Evolutionary conservation across 2,329 filamentous ascomycete species (phyloP).

Genomic region (Neonectria coccinea): DNA sequence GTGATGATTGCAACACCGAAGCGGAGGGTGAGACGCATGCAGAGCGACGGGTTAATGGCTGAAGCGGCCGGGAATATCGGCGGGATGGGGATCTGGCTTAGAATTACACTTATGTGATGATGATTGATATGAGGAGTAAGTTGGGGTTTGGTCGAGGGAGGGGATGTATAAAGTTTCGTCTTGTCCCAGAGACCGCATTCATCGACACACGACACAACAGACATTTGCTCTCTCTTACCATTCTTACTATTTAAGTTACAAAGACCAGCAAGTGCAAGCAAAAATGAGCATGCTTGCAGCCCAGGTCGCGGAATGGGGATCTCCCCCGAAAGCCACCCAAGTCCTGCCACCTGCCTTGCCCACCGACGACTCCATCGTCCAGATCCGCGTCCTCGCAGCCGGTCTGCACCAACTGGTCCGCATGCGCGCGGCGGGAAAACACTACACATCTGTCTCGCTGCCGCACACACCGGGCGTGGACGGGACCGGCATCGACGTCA

Average conservation of each 20-base stretch:
- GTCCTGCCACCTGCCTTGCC: constrained; percentile 53
- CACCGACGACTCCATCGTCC: constrained; percentile 52
- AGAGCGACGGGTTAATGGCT: constrained; percentile 18
- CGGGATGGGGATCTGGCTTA: constrained; percentile 5
- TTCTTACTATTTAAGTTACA: background rate
- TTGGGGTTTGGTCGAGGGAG: background rate
- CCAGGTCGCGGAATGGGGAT: constrained; percentile 55
- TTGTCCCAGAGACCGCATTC: background rate
- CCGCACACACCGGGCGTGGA: constrained; percentile 67
- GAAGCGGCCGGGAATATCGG: constrained; percentile 10
- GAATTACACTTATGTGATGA: constrained; percentile 13
- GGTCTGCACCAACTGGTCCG: constrained; percentile 67
- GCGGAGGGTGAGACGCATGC: constrained; percentile 2
- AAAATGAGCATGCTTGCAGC: constrained; percentile 52
- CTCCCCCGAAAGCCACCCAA: constrained; percentile 44
- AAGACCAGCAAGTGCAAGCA: background rate
- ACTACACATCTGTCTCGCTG: constrained; percentile 62
- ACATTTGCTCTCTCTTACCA: background rate
- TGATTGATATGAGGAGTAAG: constrained; percentile 2
- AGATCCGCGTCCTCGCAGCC: constrained; percentile 63
- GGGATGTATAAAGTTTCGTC: constrained; percentile 11
- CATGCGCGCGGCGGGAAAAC: constrained; percentile 63
- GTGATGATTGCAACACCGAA: constrained; percentile 12
- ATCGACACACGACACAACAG: background rate
- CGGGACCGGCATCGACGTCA: constrained; percentile 60